Evolutionary conservation across 768 basidiomycete species (phyloP).

Genomic region (Lactarius evosmus): DNA sequence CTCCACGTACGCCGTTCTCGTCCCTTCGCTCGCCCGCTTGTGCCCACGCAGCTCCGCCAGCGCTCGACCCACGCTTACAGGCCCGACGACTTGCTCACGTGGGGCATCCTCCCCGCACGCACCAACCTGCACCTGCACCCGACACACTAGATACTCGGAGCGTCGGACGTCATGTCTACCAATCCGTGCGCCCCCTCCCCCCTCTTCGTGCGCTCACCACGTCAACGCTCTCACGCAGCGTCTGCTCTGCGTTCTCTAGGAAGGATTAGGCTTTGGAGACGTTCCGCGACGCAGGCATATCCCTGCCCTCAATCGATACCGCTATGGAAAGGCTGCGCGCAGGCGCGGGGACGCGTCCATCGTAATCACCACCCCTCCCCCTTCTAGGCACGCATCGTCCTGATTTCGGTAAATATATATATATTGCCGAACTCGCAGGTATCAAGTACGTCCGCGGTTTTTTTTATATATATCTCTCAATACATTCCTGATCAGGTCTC

Average conservation of each 20-base stretch:
- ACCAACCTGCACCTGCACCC: conserved; percentile 56
- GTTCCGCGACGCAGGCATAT: conserved; percentile 81
- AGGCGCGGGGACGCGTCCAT: conserved; percentile 86
- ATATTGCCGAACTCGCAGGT: too few relatives aligned
- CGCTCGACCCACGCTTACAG: conserved; percentile 37
- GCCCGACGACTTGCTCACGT: conserved; percentile 79
- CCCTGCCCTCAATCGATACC: conserved; percentile 80
- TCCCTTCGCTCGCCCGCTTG: conserved; percentile 21
- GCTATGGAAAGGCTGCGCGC: conserved; percentile 76
- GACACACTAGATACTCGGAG: conserved; percentile 90
- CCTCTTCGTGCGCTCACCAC: conserved; percentile 1
- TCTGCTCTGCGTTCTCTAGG: conserved; percentile 81
- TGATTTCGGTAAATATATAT: too few relatives aligned
- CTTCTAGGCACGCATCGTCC: too few relatives aligned
- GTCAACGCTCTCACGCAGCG: conserved; percentile 42
- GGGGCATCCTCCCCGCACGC: conserved; percentile 75
- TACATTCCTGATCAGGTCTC: conserved; percentile 28
- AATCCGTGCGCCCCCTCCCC: conserved; percentile 60
- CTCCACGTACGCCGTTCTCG: conserved; percentile 63
- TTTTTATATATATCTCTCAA: neutral
- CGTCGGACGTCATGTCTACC: conserved; percentile 92
- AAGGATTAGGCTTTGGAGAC: conserved; percentile 91
- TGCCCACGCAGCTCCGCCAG: neutral
- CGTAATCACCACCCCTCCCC: too few relatives aligned
- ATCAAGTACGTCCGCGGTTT: conserved; percentile 50